These are phyloP conservation scores for Dioscorea dumetorum DNA, from an alignment of 106 monocot species.

Conservation along the genomic window DNA sequence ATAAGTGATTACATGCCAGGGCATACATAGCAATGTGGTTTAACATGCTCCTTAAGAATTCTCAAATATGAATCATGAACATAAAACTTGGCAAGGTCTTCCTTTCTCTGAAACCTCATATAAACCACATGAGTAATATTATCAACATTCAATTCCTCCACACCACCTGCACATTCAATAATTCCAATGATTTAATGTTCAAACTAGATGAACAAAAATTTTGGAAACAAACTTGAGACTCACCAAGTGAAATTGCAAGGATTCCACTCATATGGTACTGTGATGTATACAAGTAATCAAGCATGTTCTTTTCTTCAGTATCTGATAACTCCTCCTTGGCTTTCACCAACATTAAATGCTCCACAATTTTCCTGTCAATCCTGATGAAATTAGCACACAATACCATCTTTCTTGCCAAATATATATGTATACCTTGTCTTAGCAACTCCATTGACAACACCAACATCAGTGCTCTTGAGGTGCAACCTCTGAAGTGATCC, in stretches of 20 bases:
- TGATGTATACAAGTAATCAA: conserved; percentile 78
- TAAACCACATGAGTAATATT: conserved; percentile 81
- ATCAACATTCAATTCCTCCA: conserved; percentile 55
- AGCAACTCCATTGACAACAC: background rate
- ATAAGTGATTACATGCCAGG: conserved; percentile 70
- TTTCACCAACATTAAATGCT: conserved; percentile 71
- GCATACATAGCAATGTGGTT: conserved; percentile 87
- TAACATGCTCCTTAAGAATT: conserved; percentile 79
- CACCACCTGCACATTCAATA: conserved; percentile 39
- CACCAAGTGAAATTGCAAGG: conserved; percentile 81
- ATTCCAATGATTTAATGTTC: too few relatives aligned
- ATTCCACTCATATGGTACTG: conserved; percentile 94
- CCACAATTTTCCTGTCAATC: conserved; percentile 69
- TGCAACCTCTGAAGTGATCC: too few relatives aligned
- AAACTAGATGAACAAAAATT: too few relatives aligned
- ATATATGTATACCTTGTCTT: background rate
- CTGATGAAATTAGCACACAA: conserved; percentile 1
- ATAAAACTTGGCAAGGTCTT: conserved; percentile 73
- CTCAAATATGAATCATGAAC: conserved; percentile 40
- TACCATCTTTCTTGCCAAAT: background rate
- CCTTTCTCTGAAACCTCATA: conserved; percentile 87
- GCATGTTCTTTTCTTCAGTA: conserved; percentile 80
- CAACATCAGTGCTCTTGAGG: background rate
- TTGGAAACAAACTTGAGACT: background rate
- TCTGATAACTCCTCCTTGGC: conserved; percentile 62